Conservation (phyloP, 805 yeast genomes). For the Metschnikowia arizonensis region DNA sequence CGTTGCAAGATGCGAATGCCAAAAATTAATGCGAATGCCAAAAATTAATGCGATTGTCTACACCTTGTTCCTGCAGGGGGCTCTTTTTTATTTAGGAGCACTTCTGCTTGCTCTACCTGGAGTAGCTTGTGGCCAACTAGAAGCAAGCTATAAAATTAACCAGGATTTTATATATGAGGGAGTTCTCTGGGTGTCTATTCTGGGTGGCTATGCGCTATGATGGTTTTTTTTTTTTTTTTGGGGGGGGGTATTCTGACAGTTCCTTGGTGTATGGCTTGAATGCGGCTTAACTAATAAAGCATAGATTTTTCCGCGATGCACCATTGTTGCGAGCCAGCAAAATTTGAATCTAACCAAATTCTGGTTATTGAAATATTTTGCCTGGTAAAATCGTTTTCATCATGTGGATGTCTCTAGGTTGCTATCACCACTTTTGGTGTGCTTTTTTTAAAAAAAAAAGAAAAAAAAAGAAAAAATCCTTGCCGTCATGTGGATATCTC, state of each 20-base stretch:
- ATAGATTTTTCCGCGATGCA: not conserved
- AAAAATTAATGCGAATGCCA: slow-evolving; percentile 1
- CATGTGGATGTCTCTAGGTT: too few species aligned
- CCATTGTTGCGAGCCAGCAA: not conserved
- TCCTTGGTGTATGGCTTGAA: not conserved
- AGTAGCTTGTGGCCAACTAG: not conserved
- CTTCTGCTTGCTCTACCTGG: not conserved
- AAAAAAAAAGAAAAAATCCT: not conserved
- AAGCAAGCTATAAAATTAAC: not conserved
- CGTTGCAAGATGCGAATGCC: not conserved
- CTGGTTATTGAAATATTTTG: too few species aligned
- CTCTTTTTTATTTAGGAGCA: not conserved
- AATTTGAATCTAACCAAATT: not conserved
- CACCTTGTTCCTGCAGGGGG: slow-evolving; percentile 3
- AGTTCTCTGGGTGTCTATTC: too few species aligned
- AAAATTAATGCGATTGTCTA: slow-evolving; percentile 1
- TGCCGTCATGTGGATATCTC: not conserved
- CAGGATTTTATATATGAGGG: not conserved
- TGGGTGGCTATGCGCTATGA: too few species aligned
- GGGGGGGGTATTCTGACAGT: too few species aligned
- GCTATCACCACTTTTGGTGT: too few species aligned
- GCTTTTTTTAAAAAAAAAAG: too few species aligned
- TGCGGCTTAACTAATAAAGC: slow-evolving; percentile 2
- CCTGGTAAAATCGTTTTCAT: too few species aligned
- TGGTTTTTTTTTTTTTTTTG: too few species aligned